A percentile compares a stretch with the other conserved stretches of the same genome.
Conservation (phyloP, 139 green algal genomes). For the Chlamydomonas schloesseri region DNA sequence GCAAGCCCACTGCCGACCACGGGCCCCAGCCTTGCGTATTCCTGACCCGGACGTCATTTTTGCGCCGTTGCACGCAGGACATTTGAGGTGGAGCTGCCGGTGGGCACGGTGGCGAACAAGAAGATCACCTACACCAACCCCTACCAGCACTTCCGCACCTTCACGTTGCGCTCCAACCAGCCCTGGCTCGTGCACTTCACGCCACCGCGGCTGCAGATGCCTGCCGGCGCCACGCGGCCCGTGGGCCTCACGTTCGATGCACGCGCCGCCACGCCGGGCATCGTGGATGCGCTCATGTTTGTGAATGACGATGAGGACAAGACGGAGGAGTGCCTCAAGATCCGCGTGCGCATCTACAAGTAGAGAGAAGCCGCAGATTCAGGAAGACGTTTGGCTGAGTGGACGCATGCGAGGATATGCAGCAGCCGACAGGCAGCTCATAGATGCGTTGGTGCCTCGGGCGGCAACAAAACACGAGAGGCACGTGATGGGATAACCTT, state of each 20-base stretch:
- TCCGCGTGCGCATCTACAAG: slow-evolving; percentile 60
- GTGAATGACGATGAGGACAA: slow-evolving; percentile 76
- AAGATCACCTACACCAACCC: slow-evolving; percentile 77
- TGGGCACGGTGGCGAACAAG: slow-evolving; percentile 69
- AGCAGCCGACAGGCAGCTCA: too few species aligned
- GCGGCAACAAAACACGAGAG: too few species aligned
- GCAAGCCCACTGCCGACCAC: too few species aligned
- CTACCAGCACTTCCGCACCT: slow-evolving; percentile 65
- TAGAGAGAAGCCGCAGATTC: too few species aligned
- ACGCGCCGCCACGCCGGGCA: slow-evolving; percentile 52
- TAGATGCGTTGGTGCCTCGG: too few species aligned
- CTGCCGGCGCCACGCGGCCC: slow-evolving; percentile 56
- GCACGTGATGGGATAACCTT: too few species aligned
- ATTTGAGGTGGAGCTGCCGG: slow-evolving; percentile 68
- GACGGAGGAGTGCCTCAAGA: slow-evolving; percentile 74
- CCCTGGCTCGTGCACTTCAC: slow-evolving; percentile 70
- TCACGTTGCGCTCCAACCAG: slow-evolving; percentile 67
- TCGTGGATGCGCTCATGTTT: slow-evolving; percentile 70
- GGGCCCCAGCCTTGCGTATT: too few species aligned
- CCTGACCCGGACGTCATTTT: too few species aligned
- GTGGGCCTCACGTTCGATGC: slow-evolving; percentile 68
- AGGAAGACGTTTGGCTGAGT: too few species aligned
- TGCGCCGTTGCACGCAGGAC: slow-evolving; percentile 51
- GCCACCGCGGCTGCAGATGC: slow-evolving; percentile 64
- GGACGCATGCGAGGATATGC: too few species aligned